Conservation (phyloP, 352 stramenopile genomes). For the Aphanomyces stellatus region DNA sequence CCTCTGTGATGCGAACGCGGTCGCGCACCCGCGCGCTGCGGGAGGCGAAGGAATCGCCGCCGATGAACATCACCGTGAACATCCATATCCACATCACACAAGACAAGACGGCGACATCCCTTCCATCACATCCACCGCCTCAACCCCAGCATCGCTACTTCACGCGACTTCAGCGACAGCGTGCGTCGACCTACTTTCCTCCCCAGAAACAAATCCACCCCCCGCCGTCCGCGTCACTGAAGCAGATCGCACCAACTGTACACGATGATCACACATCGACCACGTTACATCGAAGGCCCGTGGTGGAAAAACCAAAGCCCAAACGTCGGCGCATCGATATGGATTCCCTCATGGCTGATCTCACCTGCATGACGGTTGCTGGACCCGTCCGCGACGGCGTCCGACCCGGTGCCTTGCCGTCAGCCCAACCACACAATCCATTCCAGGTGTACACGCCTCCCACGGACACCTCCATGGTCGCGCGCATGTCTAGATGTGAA, state of each 20-base stretch:
- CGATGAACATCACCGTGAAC: constrained; percentile 6
- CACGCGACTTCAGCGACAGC: neutral
- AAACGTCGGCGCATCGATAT: neutral
- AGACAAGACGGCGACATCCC: neutral
- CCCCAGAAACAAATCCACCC: neutral
- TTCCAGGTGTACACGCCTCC: neutral
- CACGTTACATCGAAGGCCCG: neutral
- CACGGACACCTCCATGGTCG: neutral
- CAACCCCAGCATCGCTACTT: neutral
- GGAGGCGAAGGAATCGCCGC: neutral
- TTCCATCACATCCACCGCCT: neutral
- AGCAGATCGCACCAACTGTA: neutral
- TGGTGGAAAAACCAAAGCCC: neutral
- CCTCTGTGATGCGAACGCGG: neutral
- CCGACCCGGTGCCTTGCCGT: no score
- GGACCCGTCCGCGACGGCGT: no score
- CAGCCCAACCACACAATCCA: neutral
- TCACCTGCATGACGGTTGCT: neutral
- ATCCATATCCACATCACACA: neutral
- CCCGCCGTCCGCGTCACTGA: neutral
- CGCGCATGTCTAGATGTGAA: neutral
- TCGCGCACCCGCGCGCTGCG: neutral
- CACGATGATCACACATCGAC: neutral
- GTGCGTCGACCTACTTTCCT: neutral
- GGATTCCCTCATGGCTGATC: neutral